Base-by-base conservation (phyloP, 805 yeast species). In the baker's yeast (Saccharomyces cerevisiae) region DNA sequence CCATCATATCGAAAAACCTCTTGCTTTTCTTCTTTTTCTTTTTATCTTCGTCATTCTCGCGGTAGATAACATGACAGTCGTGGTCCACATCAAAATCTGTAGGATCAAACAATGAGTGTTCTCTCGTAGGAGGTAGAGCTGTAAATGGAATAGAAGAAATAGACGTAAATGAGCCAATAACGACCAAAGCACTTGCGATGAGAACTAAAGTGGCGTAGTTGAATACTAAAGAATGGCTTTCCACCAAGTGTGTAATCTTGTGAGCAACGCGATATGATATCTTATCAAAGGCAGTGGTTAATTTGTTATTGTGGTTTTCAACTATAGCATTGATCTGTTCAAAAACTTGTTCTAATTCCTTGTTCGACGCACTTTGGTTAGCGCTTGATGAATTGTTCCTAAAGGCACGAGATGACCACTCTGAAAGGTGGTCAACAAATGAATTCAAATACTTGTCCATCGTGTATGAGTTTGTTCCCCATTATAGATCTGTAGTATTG, bases 71-170 rank as follows among this genome's bases (percentile, higher is more conserved):
- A 8, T 57, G 57, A 30, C 61, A 64, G 13, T 59, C 64, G 9
- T 57, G 58, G 21, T 53, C 55, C 10, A 57, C 43, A 57, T 74
- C 77, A 24, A 64, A 62, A 59, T 76, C 80, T 1, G 73, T 57
- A 17, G 72, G 76, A 59, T 76, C 79, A 59, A 73, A 76, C 47
- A 74, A 53, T 1, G 73, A 74, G 59, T 76, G 77, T 8, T 64
- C 51, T 11, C 59, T 62, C 10, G 64, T 66, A 22, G 80, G 76
- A 29, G 69, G 65, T 50, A 64, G 52, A 21, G 69, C 67, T 36
- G 67, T 65, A 26, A 57, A 59, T 21, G 69, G 69, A 31, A 65
- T 63, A 6, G 64, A 58, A 1, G 57, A 64, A 2, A 76, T 51
- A 0, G 77, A 66, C 4, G 70, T 64, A 55, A 68, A 69, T 17